Conservation (phyloP, 345 rosid genomes). For the Camelina sativa region DNA sequence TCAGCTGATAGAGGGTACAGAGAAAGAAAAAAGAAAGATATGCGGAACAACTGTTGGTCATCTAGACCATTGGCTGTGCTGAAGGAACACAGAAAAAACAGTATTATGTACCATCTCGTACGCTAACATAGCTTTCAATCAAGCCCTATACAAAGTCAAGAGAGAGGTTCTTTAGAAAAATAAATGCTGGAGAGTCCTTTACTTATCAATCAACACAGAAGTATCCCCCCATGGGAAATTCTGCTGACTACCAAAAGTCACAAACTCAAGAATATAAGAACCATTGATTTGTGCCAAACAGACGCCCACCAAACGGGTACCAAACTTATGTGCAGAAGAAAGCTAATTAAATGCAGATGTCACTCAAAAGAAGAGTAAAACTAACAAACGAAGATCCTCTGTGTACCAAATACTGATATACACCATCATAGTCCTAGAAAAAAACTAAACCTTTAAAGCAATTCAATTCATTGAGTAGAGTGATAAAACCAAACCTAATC, state of each 20-base stretch:
- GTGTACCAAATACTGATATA: not conserved
- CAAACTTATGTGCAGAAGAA: not conserved
- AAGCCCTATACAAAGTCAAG: not conserved
- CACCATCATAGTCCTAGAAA: not conserved
- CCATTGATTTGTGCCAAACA: slow-evolving; percentile 1
- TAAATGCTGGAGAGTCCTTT: slow-evolving; percentile 12
- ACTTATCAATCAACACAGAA: slow-evolving; percentile 19
- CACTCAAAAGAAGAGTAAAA: not conserved
- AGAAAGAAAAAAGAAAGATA: not conserved
- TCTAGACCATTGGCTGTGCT: not conserved
- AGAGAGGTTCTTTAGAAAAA: slow-evolving; percentile 12
- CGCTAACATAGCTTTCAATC: not conserved
- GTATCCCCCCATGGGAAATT: not conserved
- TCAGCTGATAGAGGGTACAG: not conserved
- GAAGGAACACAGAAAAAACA: slow-evolving; percentile 10
- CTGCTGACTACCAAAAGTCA: not conserved
- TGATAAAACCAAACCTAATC: slow-evolving; percentile 1
- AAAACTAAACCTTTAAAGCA: slow-evolving; percentile 2
- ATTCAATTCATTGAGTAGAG: slow-evolving; percentile 2
- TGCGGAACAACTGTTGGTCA: not conserved
- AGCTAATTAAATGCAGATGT: slow-evolving; percentile 2
- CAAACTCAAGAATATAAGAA: slow-evolving; percentile 25
- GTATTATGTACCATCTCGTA: slow-evolving; percentile 1
- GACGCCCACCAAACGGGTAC: slow-evolving; percentile 1
- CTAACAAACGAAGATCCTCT: not conserved